Base-by-base conservation (phyloP, 2,329 filamentous ascomycete species). In the Elsinoe necatrix region DNA sequence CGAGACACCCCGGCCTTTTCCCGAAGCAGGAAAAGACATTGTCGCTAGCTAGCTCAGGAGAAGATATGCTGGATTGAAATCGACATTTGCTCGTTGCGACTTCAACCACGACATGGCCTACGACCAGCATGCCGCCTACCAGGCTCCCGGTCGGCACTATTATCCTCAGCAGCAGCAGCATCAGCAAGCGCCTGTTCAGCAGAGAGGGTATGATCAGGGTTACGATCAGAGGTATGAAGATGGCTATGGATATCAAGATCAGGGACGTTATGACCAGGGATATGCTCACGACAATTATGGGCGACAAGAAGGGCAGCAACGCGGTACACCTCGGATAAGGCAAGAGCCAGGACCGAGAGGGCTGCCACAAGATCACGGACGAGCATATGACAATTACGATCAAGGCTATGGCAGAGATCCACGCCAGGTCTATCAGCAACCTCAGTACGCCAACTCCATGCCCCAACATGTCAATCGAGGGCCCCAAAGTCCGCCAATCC, bases 51-150 rank as follows among this genome's bases (percentile, higher is more conserved):
- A 50, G 25, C 29, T 20, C 29, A 34, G 45, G 16, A 50, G 45
- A 50, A 21, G 45, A 50, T 25, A 50, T 50, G 45, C 45, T 50
- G 39, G 11, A 42, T 31, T 54, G 12, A 45, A 25, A 14, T 21
- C 39, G 35, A 23, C 8, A 18, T 41, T 25, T 41, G 23, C n/a
- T n/a, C 18, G 18, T 18, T 21, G 21, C n/a, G 18, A 27, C 12
- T n/a, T 14, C 34, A 6, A 37, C 34, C 9, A 41, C 56, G 57
- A 23, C 21, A 73, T 73, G 71, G 71, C 71, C 21, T 71, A 73
- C 63, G 69, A 72, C 60, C 67, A 68, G 54, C 63, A 69, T 61
- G 63, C 65, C 56, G 61, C 65, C 27, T 69, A 70, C 59, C 69
- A 68, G 57, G 63, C 65, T 57, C 69, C 64, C 55, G 64, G 64